Base-by-base conservation (phyloP, 1,139 yeast genomes). In the Hansenula lynferdii region DNA sequence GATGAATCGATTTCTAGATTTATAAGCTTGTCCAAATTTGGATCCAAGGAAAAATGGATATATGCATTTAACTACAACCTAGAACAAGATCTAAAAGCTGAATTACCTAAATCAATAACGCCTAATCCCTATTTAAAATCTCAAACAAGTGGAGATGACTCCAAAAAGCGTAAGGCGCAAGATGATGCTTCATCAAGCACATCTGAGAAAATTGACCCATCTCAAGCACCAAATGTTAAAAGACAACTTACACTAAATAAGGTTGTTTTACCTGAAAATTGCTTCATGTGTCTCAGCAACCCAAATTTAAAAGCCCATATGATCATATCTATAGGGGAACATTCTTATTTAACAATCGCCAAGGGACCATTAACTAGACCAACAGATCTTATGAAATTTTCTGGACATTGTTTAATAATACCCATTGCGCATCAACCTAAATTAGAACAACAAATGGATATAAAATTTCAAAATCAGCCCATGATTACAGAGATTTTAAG, bases 281-380 rank as follows among this genome's bases (percentile, higher is more conserved):
- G 97, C 55, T 89, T 85, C 62, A 85, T 90, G 54, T 90, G 97
- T 56, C 69, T 89, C 19, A 78, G 94, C 2, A 86, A 86, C 51
- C 86, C 95, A 0, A 73, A 78, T 16, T 72, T 85, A 6, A 94
- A 84, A 49, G 70, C 85, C 4, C 95, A 87, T 57, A 77, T 90
- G 82, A 76, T 90, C 23, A 72, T 86, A 1, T 75, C 94, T 0
- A 81, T 90, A 40, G 92, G 86, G 0, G 70, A 72, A 9, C 65
- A 69, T 30, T 63, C 79, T 1, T 90, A 87, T 54, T 41, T 89
- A 43, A 84, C 97, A 0, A 69, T 82, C 14, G 95, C 96, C 0
- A 87, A 85, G 53, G 97, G 97, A 0, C 97, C 97, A 0, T 61
- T 90, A 22, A 74, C 87, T 1, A 61, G 71, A 30, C 72, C 81